phyloP scores from a whole-genome alignment of 345 rosid genomes.

The Populus tremula region DNA sequence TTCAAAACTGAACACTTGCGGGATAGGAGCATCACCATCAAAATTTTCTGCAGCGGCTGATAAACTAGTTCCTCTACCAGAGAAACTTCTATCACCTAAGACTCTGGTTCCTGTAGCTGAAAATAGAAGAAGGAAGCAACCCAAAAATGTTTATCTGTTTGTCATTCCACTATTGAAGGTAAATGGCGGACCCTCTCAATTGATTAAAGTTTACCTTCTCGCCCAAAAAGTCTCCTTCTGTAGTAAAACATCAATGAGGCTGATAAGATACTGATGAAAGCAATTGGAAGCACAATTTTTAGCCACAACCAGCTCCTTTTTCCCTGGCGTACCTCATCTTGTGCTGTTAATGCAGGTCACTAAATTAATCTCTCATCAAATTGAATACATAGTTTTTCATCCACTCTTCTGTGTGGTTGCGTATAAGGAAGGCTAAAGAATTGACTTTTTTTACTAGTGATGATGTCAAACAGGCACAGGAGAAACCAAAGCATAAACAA shows the following conservation, averaged over 20 bases:
- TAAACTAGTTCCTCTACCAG: background rate
- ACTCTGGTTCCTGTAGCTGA: too few species aligned
- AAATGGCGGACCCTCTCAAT: background rate
- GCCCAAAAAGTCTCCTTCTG: conserved; percentile 12
- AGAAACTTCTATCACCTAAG: too few species aligned
- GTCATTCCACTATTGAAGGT: background rate
- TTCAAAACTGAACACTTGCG: conserved; percentile 25
- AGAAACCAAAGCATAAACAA: too few species aligned
- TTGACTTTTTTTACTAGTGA: too few species aligned
- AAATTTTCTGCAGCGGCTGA: background rate
- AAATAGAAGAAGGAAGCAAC: background rate
- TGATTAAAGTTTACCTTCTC: conserved; percentile 19
- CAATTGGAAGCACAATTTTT: conserved; percentile 21
- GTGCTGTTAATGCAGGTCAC: conserved; percentile 20
- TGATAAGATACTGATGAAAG: conserved; percentile 16
- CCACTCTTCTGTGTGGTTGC: background rate
- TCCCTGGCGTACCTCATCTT: conserved; percentile 14
- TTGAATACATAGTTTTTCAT: background rate
- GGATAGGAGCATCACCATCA: conserved; percentile 19
- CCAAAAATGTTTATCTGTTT: background rate
- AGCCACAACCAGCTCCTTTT: conserved; percentile 20
- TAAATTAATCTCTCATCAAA: background rate
- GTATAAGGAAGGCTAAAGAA: background rate
- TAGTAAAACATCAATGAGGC: conserved; percentile 7
- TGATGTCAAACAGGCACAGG: too few species aligned